Base-by-base conservation (phyloP, 805 yeast genomes). In the Hemisphaericaspora nanyangensis region DNA sequence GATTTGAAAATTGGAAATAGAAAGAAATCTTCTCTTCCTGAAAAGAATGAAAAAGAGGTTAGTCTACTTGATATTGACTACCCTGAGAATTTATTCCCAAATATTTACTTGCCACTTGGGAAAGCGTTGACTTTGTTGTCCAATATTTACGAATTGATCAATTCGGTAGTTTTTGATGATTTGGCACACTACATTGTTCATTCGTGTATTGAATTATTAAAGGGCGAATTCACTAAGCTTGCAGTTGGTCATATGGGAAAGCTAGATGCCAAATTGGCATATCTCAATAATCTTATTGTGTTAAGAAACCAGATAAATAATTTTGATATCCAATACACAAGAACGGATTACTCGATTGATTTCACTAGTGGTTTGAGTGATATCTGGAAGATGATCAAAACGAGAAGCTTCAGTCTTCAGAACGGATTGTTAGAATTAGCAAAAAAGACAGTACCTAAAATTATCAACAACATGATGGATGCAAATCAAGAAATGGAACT, bases 151-250 rank as follows among this genome's bases (percentile, higher is more conserved):
- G 95, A 86, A 51, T 66, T 89, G 50, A 76, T 91, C 27, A 82
- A 82, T 47, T 79, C 90, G 2, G 64, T 74, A 10, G 85, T 88
- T 2, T 91, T 90, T 62, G 95, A 88, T 56, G 95, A 87, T 53
- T 63, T 90, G 47, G 95, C 96, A 0, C 95, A 88, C 56, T 79
- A 84, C 40, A 80, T 88, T 37, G 85, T 91, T 4, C 96, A 86
- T 54, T 75, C 83, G 31, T 82, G 93, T 50, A 75, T 88, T 27
- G 52, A 63, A 12, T 77, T 93, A 6, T 60, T 88, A 49, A 74
- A 75, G 39, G 59, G 60, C 12, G 82, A 84, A 10, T 61, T 63
- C 15, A 73, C 73, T 46, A 62, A 68, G 4, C 50, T 76, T 17
- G 70, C 78, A 6, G 49, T 58, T 26, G 49, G 65, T 6, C 62